Base-by-base conservation (phyloP, 352 stramenopile species). In the Globisporangium iwayamae region DNA sequence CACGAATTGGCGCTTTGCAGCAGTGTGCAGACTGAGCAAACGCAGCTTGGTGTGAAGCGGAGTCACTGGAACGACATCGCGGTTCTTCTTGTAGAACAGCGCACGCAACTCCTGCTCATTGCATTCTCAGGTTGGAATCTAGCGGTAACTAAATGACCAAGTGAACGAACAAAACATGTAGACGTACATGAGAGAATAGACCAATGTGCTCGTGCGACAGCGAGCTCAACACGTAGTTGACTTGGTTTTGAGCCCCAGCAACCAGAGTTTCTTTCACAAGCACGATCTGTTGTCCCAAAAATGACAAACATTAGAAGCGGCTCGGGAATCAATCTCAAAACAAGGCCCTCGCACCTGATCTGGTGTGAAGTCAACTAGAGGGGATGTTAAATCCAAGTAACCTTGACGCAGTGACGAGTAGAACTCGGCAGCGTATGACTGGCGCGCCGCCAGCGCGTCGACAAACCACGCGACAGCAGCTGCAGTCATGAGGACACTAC, bases 401-500 rank as follows among this genome's bases (percentile, higher is more conserved):
- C 85, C 87, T 60, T 91, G 81, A 32, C 88, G 85, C 36, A 96
- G 73, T 1, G 87, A 94, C 11, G 85, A 65, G 63, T 96, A 96
- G 56, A 96, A 96, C 65, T 96, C 87, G 0, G 81, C 75, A 11
- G 87, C 83, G 46, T 96, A 96, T n/a, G 85, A 91, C 39, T 93
- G 87, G 34, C 82, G 72, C 0, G 86, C 86, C 18, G 84, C 86
- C 46, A 95, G 64, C 0, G 84, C 82, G 51, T 91, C 83, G 7
- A 89, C 48, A 32, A 90, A 79, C 84, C 84, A 93, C 8, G 73
- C 79, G 47, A 84, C 51, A 0, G 83, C 81, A 0, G 76, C 72
- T 25, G 68, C 68, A 60, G 81, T 89, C 79, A 94, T 89, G 16
- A 89, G 54, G 13, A 81, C 58, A 63, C 83, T 94, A 39, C 8